phyloP scores from a whole-genome alignment of 345 rosid genomes.

The Bruguiera gymnorhiza region DNA sequence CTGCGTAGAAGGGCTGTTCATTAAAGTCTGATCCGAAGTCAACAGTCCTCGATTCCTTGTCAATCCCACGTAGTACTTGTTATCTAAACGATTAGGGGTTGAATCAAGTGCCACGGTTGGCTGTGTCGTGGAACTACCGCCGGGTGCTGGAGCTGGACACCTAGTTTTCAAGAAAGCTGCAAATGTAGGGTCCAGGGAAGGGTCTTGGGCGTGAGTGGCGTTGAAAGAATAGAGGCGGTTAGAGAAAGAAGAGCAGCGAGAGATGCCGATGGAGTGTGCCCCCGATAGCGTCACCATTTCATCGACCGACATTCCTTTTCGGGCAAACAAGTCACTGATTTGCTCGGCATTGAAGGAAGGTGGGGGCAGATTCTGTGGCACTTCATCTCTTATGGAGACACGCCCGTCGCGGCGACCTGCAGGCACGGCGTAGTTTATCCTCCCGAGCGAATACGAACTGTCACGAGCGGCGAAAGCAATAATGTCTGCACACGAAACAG shows the following conservation, averaged over 20 bases:
- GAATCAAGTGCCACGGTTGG: constrained; percentile 24
- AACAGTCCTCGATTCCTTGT: constrained; percentile 28
- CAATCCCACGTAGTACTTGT: constrained; percentile 37
- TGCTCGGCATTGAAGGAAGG: constrained; percentile 22
- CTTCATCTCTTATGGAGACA: constrained; percentile 31
- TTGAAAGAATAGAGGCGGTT: constrained; percentile 36
- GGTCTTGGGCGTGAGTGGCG: constrained; percentile 35
- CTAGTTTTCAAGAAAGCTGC: constrained; percentile 37
- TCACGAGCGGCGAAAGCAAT: constrained; percentile 46
- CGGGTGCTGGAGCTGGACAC: constrained; percentile 35
- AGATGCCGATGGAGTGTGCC: constrained; percentile 43
- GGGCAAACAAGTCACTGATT: constrained; percentile 22
- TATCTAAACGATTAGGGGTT: constrained; percentile 36
- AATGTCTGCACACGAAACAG: constrained; percentile 51
- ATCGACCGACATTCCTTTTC: constrained; percentile 37
- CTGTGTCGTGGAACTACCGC: not conserved
- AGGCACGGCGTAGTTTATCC: too few species aligned
- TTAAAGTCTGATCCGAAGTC: constrained; percentile 39
- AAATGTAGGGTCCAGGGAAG: constrained; percentile 21
- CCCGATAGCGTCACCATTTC: constrained; percentile 55
- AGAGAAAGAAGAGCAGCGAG: constrained; percentile 42
- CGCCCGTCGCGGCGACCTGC: too few species aligned
- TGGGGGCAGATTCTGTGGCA: constrained; percentile 28
- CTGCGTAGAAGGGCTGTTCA: constrained; percentile 23
- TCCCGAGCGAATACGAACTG: too few species aligned